phyloP scores from a whole-genome alignment of 2,329 filamentous ascomycete genomes.

The Colletotrichum nymphaeae region DNA sequence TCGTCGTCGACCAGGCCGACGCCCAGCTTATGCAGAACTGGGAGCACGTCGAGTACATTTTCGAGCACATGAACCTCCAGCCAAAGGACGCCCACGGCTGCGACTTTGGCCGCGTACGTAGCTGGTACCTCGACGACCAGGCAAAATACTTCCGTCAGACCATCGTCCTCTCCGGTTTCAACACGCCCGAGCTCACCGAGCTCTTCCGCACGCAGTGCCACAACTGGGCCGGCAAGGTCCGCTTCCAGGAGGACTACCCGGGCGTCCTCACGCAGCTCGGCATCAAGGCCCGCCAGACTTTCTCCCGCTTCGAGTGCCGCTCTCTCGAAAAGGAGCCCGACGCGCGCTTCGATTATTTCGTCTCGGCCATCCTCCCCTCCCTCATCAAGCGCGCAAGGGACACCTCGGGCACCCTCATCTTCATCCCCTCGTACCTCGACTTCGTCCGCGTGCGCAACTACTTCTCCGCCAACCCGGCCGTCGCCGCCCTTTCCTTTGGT shows the following conservation, averaged over 20 bases:
- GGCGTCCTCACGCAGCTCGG: conserved; percentile 80
- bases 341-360: conserved; percentile 91
- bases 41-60: conserved; percentile 94
- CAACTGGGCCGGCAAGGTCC: conserved; percentile 84
- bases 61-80: conserved; percentile 90
- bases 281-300: conserved; percentile 84
- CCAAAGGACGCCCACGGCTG: conserved; percentile 91
- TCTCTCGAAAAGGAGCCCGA: conserved; percentile 84
- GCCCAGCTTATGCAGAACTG: conserved; percentile 98
- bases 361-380: conserved; percentile 80
- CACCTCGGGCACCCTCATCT: conserved; percentile 80
- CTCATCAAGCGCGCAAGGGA: conserved; percentile 77
- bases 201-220: conserved; percentile 80
- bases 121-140: conserved; percentile 93
- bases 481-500: conserved; percentile 74
- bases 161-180: conserved; percentile 82
- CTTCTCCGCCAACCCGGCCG: conserved; percentile 77
- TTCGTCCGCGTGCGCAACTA: conserved; percentile 95
- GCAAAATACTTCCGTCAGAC: conserved; percentile 87
- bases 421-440: conserved; percentile 93
- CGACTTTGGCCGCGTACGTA: conserved; percentile 90
- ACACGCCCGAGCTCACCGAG: conserved; percentile 88
- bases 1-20: conserved; percentile 91
- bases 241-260: conserved; percentile 75
- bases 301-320: conserved; percentile 83